Evolutionary conservation across 1,139 yeast species (phyloP).

Genomic region (Candida freyschussii): DNA sequence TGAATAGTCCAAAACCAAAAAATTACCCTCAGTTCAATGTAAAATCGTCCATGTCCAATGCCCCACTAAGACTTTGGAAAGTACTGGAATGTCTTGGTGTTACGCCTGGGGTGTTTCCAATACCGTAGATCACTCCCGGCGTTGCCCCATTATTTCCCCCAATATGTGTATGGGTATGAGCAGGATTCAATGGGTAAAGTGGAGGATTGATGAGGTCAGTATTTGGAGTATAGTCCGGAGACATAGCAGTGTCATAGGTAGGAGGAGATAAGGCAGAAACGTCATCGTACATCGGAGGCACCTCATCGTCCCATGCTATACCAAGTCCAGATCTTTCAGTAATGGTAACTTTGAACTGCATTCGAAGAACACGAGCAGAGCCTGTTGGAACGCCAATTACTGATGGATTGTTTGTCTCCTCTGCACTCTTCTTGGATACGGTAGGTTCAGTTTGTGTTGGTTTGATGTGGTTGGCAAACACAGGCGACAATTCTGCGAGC

Average conservation of each 20-base stretch:
- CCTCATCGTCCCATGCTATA: conserved; percentile 98
- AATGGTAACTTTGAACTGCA: conserved; percentile 80
- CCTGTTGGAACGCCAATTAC: conserved; percentile 80
- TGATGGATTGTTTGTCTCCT: conserved; percentile 5
- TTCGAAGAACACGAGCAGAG: conserved; percentile 86
- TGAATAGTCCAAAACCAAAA: background rate
- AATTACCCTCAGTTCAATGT: conserved; percentile 11
- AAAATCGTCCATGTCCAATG: conserved; percentile 24
- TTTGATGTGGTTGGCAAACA: conserved; percentile 31
- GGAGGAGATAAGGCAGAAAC: conserved; percentile 86
- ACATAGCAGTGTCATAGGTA: conserved; percentile 41
- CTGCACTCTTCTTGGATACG: conserved; percentile 5
- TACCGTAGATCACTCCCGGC: conserved; percentile 41
- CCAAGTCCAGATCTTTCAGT: conserved; percentile 95
- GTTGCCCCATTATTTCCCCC: conserved; percentile 23
- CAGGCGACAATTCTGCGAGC: conserved; percentile 37
- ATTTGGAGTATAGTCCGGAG: conserved; percentile 22
- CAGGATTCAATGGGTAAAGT: conserved; percentile 24
- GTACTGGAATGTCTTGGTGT: conserved; percentile 25
- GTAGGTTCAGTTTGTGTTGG: conserved; percentile 16
- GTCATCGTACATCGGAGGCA: conserved; percentile 92
- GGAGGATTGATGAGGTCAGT: conserved; percentile 20
- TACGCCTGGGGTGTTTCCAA: conserved; percentile 32
- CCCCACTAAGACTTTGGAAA: conserved; percentile 22
- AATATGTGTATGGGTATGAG: conserved; percentile 28